phyloP scores from a whole-genome alignment of 306 rosid genomes.

The Adenanthera pavonina region DNA sequence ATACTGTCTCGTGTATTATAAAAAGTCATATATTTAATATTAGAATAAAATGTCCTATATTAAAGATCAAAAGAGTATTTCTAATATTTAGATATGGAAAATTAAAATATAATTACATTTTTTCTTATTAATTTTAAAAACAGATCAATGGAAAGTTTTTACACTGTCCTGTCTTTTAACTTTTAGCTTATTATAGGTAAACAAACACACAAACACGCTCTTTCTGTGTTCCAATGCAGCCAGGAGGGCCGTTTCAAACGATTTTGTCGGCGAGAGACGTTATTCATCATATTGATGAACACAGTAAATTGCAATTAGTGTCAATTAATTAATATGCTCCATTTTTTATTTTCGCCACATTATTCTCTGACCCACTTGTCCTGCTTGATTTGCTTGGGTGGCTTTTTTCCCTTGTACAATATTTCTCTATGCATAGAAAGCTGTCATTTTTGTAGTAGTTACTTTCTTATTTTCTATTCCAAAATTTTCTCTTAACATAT shows the following conservation, averaged over 20 bases:
- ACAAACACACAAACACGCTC: background rate
- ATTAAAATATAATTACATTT: too few relatives aligned
- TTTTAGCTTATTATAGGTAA: background rate
- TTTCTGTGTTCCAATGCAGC: constrained; percentile 36
- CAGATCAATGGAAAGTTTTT: too few relatives aligned
- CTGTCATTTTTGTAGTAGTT: constrained; percentile 49
- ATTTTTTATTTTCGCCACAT: background rate
- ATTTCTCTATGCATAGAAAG: constrained; percentile 36
- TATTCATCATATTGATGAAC: constrained; percentile 64
- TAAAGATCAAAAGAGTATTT: too few relatives aligned
- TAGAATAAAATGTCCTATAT: too few relatives aligned
- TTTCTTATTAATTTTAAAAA: too few relatives aligned
- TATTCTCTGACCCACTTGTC: constrained; percentile 26
- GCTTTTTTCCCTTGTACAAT: background rate
- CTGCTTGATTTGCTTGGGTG: background rate
- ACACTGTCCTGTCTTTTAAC: background rate
- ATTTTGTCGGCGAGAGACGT: constrained; percentile 93
- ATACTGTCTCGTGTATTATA: too few relatives aligned
- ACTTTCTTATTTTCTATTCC: background rate
- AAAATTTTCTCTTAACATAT: background rate
- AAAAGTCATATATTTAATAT: too few relatives aligned
- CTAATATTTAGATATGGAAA: too few relatives aligned
- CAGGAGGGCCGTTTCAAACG: constrained; percentile 77
- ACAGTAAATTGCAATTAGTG: constrained; percentile 56
- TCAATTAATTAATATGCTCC: constrained; percentile 40